Conservation (phyloP, 768 basidiomycete genomes). For the Gloeostereum incarnatum region DNA sequence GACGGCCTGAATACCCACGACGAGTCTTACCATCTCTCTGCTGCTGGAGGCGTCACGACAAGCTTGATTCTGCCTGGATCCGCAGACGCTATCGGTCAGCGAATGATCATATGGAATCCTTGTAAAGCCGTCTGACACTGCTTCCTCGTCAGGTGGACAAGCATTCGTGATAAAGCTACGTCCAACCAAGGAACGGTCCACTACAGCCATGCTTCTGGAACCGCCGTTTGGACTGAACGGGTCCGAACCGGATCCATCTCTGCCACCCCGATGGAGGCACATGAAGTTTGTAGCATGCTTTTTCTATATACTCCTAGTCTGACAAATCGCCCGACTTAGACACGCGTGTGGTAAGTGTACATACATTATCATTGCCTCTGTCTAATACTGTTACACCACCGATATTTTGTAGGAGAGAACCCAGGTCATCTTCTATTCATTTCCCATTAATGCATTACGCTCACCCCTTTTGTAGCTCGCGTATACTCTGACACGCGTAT, state of each 20-base stretch:
- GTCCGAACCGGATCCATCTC: slow-evolving; percentile 18
- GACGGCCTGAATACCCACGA: slow-evolving; percentile 77
- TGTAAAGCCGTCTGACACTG: slow-evolving; percentile 6
- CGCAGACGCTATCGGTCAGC: slow-evolving; percentile 47
- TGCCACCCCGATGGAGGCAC: slow-evolving; percentile 53
- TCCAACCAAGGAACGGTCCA: slow-evolving; percentile 59
- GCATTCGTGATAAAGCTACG: slow-evolving; percentile 79
- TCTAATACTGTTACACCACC: neutral
- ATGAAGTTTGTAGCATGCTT: slow-evolving; percentile 46
- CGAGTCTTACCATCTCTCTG: slow-evolving; percentile 50
- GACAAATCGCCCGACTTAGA: slow-evolving; percentile 13
- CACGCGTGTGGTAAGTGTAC: slow-evolving; percentile 36
- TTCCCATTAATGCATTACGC: slow-evolving; percentile 8
- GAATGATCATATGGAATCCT: neutral
- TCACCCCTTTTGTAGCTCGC: slow-evolving; percentile 14
- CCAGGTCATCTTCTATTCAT: slow-evolving; percentile 29
- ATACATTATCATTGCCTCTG: neutral
- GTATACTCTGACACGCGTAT: slow-evolving; percentile 46
- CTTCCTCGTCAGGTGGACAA: slow-evolving; percentile 49
- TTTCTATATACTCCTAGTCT: neutral
- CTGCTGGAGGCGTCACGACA: slow-evolving; percentile 76
- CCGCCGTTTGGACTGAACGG: slow-evolving; percentile 41
- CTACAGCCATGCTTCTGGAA: slow-evolving; percentile 71
- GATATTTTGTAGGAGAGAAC: slow-evolving; percentile 35
- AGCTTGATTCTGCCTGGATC: slow-evolving; percentile 68